Base-by-base conservation (phyloP, 805 yeast genomes). In the Teunomyces kruisii region DNA sequence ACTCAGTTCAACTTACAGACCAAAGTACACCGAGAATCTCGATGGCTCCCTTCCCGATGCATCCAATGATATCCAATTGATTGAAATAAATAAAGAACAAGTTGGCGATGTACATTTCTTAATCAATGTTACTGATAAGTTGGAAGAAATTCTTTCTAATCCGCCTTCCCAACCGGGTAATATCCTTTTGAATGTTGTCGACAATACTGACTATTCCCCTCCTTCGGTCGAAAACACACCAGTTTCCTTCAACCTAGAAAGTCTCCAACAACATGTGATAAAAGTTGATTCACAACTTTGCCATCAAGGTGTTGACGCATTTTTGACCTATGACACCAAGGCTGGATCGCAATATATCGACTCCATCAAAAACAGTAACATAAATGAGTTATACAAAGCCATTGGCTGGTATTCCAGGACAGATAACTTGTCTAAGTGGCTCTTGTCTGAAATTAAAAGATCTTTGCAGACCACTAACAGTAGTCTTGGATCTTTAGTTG, bases 151-250 rank as follows among this genome's bases (percentile, higher is more conserved):
- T 19, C 42, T 49, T 30, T 51, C 47, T 29, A 39, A 10, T 3
- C 38, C 38, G 15, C 4, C 10, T 9, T 4, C 37, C 6, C 27
- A 14, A 36, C 42, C 12, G 22, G 54, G 57, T 36, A 60, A 64
- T 32, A 56, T 67, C 15, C 43, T 67, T 12, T 46, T 70, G n/a
- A 67, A 67, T 1, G 52, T 72, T 1, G 58, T 72, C 16, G 77
- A 72, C 48, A 72, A 70, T 48, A 39, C 50, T 3, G 73, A 69
- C 38, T 70, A 58, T 43, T 53, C 75, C 3, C 75, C 76, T 0
- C 39, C 52, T 3, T 65, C 73, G 5, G 50, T 62, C 1, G 74
- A 67, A 44, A 43, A 56, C 3, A 51, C 68, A 1, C 59, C 64
- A 1, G 49, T 67, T 9, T 46, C 62, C 1, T 57, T 61, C 29